Conservation (phyloP, 208 protist species). For the Leishmania arabica region DNA sequence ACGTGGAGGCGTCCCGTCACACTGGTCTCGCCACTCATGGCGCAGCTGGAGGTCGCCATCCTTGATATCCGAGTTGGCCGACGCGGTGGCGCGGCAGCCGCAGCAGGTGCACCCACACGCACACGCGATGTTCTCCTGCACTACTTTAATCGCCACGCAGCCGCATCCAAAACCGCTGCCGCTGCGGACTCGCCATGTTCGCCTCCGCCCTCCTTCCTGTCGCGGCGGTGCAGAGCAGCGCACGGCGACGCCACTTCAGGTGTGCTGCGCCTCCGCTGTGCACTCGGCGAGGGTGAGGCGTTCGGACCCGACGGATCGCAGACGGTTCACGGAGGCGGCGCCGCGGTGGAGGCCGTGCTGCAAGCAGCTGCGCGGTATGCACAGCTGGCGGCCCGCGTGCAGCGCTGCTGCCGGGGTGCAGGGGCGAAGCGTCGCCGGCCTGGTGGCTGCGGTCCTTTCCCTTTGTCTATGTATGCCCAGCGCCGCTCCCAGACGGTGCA, state of each 20-base stretch:
- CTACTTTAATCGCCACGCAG: constrained; percentile 1
- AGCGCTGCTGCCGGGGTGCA: background rate
- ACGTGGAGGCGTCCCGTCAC: constrained; percentile 13
- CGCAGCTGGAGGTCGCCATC: constrained; percentile 20
- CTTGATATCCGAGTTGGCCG: constrained; percentile 13
- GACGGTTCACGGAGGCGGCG: constrained; percentile 4
- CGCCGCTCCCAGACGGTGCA: constrained; percentile 13
- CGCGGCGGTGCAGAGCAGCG: background rate
- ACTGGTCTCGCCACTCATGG: constrained; percentile 8
- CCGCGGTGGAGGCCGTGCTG: constrained; percentile 19
- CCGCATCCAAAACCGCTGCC: background rate
- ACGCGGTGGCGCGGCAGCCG: background rate
- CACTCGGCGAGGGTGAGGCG: constrained; percentile 8
- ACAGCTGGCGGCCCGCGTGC: constrained; percentile 13
- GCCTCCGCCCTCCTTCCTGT: background rate
- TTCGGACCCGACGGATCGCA: constrained; percentile 5
- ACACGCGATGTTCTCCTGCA: constrained; percentile 26
- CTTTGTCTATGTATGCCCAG: background rate
- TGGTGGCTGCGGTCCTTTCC: background rate
- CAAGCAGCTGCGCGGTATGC: constrained; percentile 20
- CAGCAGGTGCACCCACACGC: background rate
- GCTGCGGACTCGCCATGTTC: background rate
- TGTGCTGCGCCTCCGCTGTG: background rate
- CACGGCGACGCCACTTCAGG: background rate
- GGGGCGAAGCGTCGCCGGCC: background rate